These are phyloP conservation scores for Thelephora terrestris DNA, from an alignment of 1,284 basidiomycete species.

Conservation along the genomic window DNA sequence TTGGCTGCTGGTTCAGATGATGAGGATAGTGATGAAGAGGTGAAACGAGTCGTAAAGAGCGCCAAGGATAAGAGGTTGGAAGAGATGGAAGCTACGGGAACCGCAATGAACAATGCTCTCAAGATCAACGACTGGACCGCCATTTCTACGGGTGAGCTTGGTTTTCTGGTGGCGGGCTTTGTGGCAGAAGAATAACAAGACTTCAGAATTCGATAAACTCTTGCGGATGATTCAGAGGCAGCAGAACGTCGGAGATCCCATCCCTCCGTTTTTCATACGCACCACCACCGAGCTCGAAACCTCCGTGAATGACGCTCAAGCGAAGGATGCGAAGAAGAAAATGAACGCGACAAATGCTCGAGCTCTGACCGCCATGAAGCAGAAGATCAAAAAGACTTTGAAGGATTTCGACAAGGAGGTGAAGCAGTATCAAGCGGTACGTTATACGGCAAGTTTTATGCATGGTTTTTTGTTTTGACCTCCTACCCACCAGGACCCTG, in stretches of 20 bases:
- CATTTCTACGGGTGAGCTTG: conserved; percentile 69
- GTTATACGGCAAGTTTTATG: conserved; percentile 15
- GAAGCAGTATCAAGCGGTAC: conserved; percentile 71
- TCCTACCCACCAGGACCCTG: conserved; percentile 61
- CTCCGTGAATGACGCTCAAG: conserved; percentile 64
- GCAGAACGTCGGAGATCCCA: conserved; percentile 77
- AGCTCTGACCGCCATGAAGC: conserved; percentile 93
- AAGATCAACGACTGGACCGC: conserved; percentile 97
- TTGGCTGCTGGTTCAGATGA: conserved; percentile 44
- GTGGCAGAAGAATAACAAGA: conserved; percentile 6
- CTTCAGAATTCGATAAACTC: conserved; percentile 91
- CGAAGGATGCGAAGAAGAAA: conserved; percentile 90
- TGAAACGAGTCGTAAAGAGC: conserved; percentile 67
- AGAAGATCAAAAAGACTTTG: conserved; percentile 86
- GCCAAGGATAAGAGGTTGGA: conserved; percentile 82
- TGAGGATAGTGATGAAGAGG: conserved; percentile 62
- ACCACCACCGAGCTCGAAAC: conserved; percentile 72
- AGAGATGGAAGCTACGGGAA: conserved; percentile 85
- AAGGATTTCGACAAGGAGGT: conserved; percentile 88
- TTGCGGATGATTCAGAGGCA: conserved; percentile 85
- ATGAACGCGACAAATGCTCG: conserved; percentile 94
- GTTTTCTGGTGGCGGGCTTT: conserved; percentile 2
- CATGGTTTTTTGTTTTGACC: conserved; percentile 2
- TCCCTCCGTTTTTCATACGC: conserved; percentile 83
- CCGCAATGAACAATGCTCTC: conserved; percentile 87